Conservation (phyloP, 305 asterid genomes). For the Fraxinus greggii region DNA sequence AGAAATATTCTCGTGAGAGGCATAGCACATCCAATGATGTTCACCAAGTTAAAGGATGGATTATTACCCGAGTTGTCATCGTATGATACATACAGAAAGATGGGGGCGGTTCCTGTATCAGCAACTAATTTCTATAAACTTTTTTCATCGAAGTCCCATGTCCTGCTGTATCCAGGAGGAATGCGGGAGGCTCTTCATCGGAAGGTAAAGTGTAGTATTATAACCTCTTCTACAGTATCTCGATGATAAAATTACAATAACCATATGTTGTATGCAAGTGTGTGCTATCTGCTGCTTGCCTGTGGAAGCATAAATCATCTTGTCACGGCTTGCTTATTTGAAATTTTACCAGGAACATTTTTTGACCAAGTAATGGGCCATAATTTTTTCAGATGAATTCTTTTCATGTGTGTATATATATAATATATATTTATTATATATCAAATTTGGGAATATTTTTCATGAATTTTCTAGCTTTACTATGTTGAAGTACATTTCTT, state of each 20-base stretch:
- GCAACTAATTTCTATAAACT: constrained; percentile 69
- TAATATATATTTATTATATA: background rate
- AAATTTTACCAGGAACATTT: background rate
- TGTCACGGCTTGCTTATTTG: background rate
- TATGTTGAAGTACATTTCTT: background rate
- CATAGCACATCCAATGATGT: constrained; percentile 72
- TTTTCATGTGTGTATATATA: background rate
- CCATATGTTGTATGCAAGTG: background rate
- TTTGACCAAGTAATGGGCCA: background rate
- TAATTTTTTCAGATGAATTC: background rate
- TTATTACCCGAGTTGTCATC: constrained; percentile 47
- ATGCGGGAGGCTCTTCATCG: constrained; percentile 88
- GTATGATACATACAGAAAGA: constrained; percentile 46
- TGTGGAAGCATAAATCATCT: background rate
- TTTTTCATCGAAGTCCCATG: constrained; percentile 61
- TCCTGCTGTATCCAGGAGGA: constrained; percentile 85
- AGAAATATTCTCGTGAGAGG: constrained; percentile 63
- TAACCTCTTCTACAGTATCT: background rate
- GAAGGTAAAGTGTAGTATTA: constrained; percentile 41
- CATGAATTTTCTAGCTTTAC: background rate
- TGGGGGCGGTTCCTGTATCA: constrained; percentile 96
- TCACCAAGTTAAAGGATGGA: constrained; percentile 48
- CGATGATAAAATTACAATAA: background rate
- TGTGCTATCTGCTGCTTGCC: background rate
- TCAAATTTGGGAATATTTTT: background rate